Base-by-base conservation (phyloP, 2,329 filamentous ascomycete species). In the Myotisia sp. region DNA sequence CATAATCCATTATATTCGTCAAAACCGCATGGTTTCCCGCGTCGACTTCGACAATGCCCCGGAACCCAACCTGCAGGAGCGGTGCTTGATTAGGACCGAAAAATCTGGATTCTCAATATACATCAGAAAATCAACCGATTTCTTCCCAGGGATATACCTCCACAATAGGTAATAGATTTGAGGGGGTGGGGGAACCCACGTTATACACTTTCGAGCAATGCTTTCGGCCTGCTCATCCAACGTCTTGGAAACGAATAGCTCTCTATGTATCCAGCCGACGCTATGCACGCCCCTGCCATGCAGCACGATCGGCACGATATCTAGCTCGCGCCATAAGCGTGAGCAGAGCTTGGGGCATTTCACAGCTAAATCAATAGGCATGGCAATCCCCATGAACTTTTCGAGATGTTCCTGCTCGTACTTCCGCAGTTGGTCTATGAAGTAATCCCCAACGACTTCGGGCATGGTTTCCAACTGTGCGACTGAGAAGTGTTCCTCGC, bases 151-250 rank as follows among this genome's bases (percentile, higher is more conserved):
- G n/a, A n/a, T n/a, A n/a, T n/a, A n/a, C n/a, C n/a, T n/a, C n/a
- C n/a, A n/a, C n/a, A n/a, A n/a, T n/a, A n/a, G n/a, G n/a, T n/a
- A n/a, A n/a, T n/a, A n/a, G n/a, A n/a, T n/a, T n/a, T n/a, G n/a
- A 27, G 38, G 34, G 12, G 27, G 5, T 3, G 17, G 17, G 6
- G n/a, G 20, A 13, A 58, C 69, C 55, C 56, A 79, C 76, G 76
- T 70, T 41, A 85, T 68, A 52, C 78, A 83, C 60, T 85, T 86
- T 41, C 82, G 68, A 2, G 76, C 77, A 70, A 86, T 79, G 1
- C 77, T 80, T 50, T 87, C 82, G 1, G 82, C 80, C 53, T 85
- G 76, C 51, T 90, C 82, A 46, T 86, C 82, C 3, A 85, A 67
- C n/a, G 66, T 60, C 49, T 74, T 72, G 21, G 59, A 53, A 29